A percentile compares a stretch with the other conserved stretches of the same genome.
phyloP scores from a whole-genome alignment of 2,329 filamentous ascomycete genomes.

The Diatrype stigma region DNA sequence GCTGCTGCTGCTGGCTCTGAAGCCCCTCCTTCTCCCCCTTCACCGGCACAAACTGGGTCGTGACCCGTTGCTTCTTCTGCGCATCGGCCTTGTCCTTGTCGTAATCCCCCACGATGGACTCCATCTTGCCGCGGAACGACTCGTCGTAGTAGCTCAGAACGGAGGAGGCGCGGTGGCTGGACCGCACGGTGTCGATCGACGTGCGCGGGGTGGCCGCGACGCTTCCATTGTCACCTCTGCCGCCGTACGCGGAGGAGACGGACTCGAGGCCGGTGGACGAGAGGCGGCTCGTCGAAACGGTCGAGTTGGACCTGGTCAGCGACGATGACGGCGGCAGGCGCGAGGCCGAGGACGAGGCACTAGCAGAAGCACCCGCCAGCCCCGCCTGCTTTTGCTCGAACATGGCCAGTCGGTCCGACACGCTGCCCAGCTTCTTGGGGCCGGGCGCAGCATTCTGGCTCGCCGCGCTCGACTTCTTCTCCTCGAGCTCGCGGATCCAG shows the following conservation, averaged over 20 bases:
- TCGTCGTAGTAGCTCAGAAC: constrained; percentile 14
- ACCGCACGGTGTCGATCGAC: constrained; percentile 9
- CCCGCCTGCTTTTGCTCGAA: constrained; percentile 9
- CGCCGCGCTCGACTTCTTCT: constrained; percentile 10
- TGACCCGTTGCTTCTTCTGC: constrained; percentile 4
- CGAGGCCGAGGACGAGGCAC: too few species aligned
- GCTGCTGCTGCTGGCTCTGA: too few species aligned
- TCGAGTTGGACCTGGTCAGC: constrained; percentile 10
- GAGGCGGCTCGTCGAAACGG: constrained; percentile 11
- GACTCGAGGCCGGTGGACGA: constrained; percentile 9
- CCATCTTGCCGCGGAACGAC: constrained; percentile 13
- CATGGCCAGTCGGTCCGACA: constrained; percentile 11
- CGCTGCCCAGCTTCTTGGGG: constrained; percentile 10
- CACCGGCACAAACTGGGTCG: constrained; percentile 7
- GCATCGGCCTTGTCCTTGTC: constrained; percentile 1
- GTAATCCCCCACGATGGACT: constrained; percentile 2
- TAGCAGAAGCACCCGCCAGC: too few species aligned
- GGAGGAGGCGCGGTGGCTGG: constrained; percentile 10
- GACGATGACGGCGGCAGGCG: constrained; percentile 6
- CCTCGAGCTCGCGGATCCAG: constrained; percentile 14
- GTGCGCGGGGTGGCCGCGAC: constrained; percentile 8
- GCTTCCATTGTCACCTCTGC: constrained; percentile 3
- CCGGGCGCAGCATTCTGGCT: constrained; percentile 3
- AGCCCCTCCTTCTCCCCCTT: constrained; percentile 1
- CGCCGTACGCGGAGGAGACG: constrained; percentile 1